Evolutionary conservation across 306 rosid genomes (phyloP), one percentile per base, ranked within the genome.

Genomic region (Betula pendula): DNA sequence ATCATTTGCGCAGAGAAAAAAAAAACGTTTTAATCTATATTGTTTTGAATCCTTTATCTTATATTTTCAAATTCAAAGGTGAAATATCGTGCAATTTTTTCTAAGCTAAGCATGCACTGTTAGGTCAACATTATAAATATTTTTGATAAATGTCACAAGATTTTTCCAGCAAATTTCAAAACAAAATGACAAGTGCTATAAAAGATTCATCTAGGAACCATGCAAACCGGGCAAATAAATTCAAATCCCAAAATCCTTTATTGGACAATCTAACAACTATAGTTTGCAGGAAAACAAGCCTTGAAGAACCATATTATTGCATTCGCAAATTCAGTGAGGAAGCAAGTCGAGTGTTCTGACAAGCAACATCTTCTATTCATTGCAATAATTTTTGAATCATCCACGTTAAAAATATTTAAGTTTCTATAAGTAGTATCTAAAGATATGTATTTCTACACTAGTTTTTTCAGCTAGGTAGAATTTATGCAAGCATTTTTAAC

Each of bases 371-470:
- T 47, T 71, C 75, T 66, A 24, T 47, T 40, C 29, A 31, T 40
- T 50, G 29, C 50, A 63, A 48, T 58, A 73, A 56, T 5, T 38
- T 70, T 31, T 65, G 55, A 66, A 56, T 14, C 62, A 60, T 20
- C 24, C 69, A 73, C 5, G 14, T 52, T 27, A 24, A 29, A 29
- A 51, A 63, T 76, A 51, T 70, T 76, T 19, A 43, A 55, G 43
- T 79, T 55, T 79, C 45, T 70, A 76, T 66, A 12, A 75, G 71
- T 83, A 80, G 58, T 71, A 75, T 47, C 53, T 25, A 24, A 8
- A 31, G 47, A 55, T 47, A 53, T 44, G 50, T 79, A 51, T 75
- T 52, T 38, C 72, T 82, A 59, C 1, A 3, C 5, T 38, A 38
- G 5, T 38, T 38, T 8, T 5, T 38, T 38, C 42, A 38, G 42